These are phyloP conservation scores for Fusarium torreyae DNA, from an alignment of 2,329 filamentous ascomycete species.

Conservation along the genomic window DNA sequence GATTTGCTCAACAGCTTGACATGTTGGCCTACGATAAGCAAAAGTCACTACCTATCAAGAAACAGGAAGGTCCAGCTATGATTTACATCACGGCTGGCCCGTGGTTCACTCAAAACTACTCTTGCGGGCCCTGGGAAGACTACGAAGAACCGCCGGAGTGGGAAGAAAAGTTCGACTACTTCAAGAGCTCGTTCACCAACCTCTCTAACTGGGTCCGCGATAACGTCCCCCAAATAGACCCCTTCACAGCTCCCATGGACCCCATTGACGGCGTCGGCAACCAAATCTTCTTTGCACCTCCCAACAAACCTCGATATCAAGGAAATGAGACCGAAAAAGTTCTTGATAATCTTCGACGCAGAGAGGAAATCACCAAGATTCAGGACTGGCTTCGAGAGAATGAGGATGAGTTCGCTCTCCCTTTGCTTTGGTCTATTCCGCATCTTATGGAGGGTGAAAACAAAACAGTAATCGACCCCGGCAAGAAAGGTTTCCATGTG, in stretches of 20 bases:
- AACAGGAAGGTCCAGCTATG: constrained; percentile 40
- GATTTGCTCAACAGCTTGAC: constrained; percentile 24
- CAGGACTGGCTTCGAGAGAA: not conserved
- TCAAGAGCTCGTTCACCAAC: constrained; percentile 23
- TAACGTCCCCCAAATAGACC: not conserved
- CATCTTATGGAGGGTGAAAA: constrained; percentile 17
- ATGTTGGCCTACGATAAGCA: constrained; percentile 24
- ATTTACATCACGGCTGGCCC: constrained; percentile 40
- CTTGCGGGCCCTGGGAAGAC: too few species aligned
- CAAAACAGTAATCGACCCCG: constrained; percentile 19
- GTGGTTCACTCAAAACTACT: constrained; percentile 37
- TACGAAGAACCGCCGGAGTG: not conserved
- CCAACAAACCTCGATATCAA: constrained; percentile 40
- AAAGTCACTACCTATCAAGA: constrained; percentile 2
- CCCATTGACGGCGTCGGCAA: constrained; percentile 46
- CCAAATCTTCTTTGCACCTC: constrained; percentile 48
- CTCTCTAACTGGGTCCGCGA: constrained; percentile 26
- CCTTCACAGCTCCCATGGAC: constrained; percentile 36
- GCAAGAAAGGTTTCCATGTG: constrained; percentile 47
- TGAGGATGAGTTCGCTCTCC: constrained; percentile 23
- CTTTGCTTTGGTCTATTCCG: constrained; percentile 35
- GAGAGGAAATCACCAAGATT: constrained; percentile 15
- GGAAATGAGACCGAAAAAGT: constrained; percentile 12
- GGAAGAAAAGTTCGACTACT: constrained; percentile 4
- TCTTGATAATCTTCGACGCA: constrained; percentile 7